These are phyloP conservation scores for Flaveria linearis DNA, from an alignment of 129 eudicot species.

Conservation along the genomic window DNA sequence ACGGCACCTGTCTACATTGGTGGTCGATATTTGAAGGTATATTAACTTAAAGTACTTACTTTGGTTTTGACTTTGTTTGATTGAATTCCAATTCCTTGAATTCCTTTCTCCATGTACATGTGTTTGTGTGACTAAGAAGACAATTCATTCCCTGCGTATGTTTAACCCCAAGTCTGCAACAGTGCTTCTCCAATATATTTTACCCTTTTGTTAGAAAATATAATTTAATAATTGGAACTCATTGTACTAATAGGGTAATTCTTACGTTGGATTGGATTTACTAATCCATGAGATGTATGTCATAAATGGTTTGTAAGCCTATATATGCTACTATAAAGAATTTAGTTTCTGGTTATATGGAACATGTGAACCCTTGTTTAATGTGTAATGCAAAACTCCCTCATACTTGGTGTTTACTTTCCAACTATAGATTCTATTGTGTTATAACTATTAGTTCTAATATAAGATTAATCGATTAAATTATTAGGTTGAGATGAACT, in stretches of 20 bases:
- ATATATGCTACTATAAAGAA: background rate
- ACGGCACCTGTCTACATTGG: slow-evolving; percentile 79
- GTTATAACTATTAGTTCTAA: background rate
- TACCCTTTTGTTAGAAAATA: background rate
- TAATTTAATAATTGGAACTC: background rate
- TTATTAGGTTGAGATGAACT: background rate
- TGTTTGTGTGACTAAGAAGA: background rate
- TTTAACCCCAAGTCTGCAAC: background rate
- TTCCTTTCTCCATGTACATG: background rate
- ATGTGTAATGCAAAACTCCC: background rate
- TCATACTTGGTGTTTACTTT: background rate
- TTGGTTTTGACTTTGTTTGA: slow-evolving; percentile 11
- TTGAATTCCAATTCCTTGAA: background rate
- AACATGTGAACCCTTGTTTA: too few relatives aligned
- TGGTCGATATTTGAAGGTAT: slow-evolving; percentile 97
- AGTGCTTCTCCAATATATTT: background rate
- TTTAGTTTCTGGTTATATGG: too few relatives aligned
- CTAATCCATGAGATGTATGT: background rate
- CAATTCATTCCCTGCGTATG: background rate
- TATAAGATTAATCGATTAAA: background rate
- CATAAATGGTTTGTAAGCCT: background rate
- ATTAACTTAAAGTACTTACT: background rate
- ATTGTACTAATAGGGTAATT: background rate
- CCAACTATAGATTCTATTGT: background rate
- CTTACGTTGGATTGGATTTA: background rate